Evolutionary conservation across 2,329 filamentous ascomycete species (phyloP), one percentile per base, ranked within the genome.

Genomic region (Colletotrichum sp.): DNA sequence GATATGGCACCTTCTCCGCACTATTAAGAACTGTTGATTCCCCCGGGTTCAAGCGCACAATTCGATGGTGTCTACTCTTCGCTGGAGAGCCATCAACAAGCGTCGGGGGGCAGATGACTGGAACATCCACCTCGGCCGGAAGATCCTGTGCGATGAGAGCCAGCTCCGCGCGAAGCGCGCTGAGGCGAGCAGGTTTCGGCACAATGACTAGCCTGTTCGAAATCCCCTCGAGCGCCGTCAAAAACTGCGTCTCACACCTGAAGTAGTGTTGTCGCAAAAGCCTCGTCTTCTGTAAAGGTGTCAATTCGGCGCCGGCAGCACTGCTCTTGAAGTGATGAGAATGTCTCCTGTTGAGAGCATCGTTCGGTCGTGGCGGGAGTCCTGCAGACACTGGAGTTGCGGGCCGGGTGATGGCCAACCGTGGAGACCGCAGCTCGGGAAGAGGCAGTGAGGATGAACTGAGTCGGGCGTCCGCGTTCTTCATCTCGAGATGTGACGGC

Each of bases 21-120:
- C 95, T 97, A 84, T 97, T 97, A 68, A 97, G 86, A 71, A 96
- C 95, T 1, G 95, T 96, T 8, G 95, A 93, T 84, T 97, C 95
- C 2, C 94, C 94, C 8, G 95, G 95, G 81, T 96, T 97, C 66
- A 97, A 89, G 49, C 95, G 91, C 62, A 97, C 95, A 75, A 97
- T 95, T 44, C 95, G 92, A 81, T 97, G 95, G 82, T 97, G 95
- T 71, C 91, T 91, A 81, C 95, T 96, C 81, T 92, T 93, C 30
- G 93, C 91, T 3, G 94, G 92, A n/a, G 92, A 90, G 26, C 95
- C 94, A 83, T 95, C 91, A 13, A 94, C 90, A 65, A 96, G 85
- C 0, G 92, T 93, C 1, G 94, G 93, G 18, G 95, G 95, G 79
- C 94, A 96, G 71, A 97, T 95, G 10, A 96, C 89, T 0, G 95